Conservation (phyloP, 2,329 filamentous ascomycete genomes). For the Elsinoe perseae region DNA sequence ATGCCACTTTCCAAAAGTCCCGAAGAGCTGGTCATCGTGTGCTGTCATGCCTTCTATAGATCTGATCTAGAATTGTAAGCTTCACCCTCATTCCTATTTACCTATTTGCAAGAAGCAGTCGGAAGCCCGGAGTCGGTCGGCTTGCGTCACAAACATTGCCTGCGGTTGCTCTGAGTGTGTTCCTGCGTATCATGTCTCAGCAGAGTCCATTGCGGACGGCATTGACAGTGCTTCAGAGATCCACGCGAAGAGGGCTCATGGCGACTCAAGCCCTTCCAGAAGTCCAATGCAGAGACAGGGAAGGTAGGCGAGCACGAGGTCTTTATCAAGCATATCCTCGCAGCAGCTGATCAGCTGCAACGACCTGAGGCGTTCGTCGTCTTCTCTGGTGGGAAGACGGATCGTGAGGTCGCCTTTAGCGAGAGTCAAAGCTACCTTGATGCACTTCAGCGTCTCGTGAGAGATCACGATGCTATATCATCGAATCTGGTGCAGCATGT, state of each 20-base stretch:
- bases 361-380: slow-evolving; percentile 48
- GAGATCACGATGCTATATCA: slow-evolving; percentile 15
- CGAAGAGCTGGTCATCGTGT: slow-evolving; percentile 64
- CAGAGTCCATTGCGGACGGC: background rate
- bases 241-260: slow-evolving; percentile 38
- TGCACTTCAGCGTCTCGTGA: slow-evolving; percentile 16
- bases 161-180: background rate
- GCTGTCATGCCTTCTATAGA: slow-evolving; percentile 72
- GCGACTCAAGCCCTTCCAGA: slow-evolving; percentile 69
- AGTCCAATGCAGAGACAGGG: slow-evolving; percentile 29
- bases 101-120: background rate
- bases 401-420: slow-evolving; percentile 26
- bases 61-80: slow-evolving; percentile 24
- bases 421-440: slow-evolving; percentile 25
- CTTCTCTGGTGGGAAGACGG: slow-evolving; percentile 60
- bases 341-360: slow-evolving; percentile 50
- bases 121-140: background rate
- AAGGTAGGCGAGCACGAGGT: slow-evolving; percentile 65
- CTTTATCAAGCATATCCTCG: slow-evolving; percentile 66
- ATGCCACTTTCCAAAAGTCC: background rate
- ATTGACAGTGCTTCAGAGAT: slow-evolving; percentile 15
- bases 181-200: background rate
- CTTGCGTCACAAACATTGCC: background rate
- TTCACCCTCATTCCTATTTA: background rate
- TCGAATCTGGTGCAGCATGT: slow-evolving; percentile 17